Base-by-base conservation (phyloP, 345 rosid species). In the Citrus mangshanensis region DNA sequence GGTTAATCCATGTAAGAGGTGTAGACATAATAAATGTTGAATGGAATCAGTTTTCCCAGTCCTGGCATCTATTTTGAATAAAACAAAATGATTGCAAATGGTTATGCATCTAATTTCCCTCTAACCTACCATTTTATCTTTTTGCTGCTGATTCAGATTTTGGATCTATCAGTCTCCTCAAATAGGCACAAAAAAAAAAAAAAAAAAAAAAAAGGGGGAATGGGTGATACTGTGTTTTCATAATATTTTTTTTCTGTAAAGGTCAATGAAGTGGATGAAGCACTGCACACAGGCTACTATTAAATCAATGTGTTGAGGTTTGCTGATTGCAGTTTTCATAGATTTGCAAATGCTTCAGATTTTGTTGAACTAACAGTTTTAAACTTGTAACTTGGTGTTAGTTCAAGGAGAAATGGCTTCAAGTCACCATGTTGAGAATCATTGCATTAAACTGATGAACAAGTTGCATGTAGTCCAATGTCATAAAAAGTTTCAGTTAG, bases 201-300 rank as follows among this genome's bases (percentile, higher is more conserved):
- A 32, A 18, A 30, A 1, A 16, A 22, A 28, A 37, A 72, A 30
- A 22, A n/a, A n/a, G n/a, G 0, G 9, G 30, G 25, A 51, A 35
- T 75, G 51, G 72, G 34, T 65, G 49, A 51, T n/a, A 30, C 35
- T 51, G 63, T 65, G 38, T 62, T 38, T 70, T 18, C 51, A 75
- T 19, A n/a, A 14, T 40, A 12, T 5, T 72, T 34, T 21, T 21
- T 60, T 21, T 40, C 46, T 28, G 19, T 18, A 61, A 38, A 42
- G 30, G 78, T 32, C 78, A 27, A 63, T 75, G 78, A 75, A 75
- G 60, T 28, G 60, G 22, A 40, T 75, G 70, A 40, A 60, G 58
- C 77, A n/a, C 58, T 40, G 7, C 55, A 13, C 34, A 7, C 27
- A 74, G 40, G 46, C 19, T 63, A 49, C 68, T 35, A 64, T 62